Conservation (phyloP, 2,329 filamentous ascomycete species). For the Calonectria pseudoreteaudii region DNA sequence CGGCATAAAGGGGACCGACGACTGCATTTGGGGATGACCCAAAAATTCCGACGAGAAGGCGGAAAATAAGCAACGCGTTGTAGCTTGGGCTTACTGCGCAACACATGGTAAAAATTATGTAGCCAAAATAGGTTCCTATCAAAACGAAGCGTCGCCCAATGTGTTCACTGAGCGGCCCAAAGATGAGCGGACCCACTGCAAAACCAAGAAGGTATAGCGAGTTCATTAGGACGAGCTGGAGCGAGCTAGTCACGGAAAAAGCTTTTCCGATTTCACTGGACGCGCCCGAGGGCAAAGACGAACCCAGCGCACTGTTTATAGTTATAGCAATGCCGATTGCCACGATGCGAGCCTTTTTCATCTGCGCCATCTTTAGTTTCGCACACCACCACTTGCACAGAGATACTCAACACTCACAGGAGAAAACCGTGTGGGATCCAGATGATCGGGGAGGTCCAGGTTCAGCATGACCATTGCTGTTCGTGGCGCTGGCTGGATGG, state of each 20-base stretch:
- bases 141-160: conserved; percentile 55
- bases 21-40: conserved; percentile 56
- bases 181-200: conserved; percentile 52
- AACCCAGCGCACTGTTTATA: conserved; percentile 12
- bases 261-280: neutral
- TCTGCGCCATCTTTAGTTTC: neutral
- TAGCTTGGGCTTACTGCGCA: conserved; percentile 57
- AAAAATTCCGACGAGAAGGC: conserved; percentile 53
- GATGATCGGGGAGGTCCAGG: neutral
- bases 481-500: neutral
- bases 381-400: neutral
- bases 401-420: neutral
- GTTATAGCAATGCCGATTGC: neutral
- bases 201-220: conserved; percentile 28
- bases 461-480: neutral
- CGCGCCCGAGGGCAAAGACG: conserved; percentile 10
- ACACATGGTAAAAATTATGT: conserved; percentile 52
- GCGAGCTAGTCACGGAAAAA: neutral
- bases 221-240: neutral
- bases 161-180: conserved; percentile 56
- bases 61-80: conserved; percentile 56
- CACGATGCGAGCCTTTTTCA: neutral
- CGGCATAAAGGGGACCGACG: conserved; percentile 57
- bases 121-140: conserved; percentile 60
- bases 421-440: neutral